phyloP scores from a whole-genome alignment of 495 filamentous ascomycete species.

The Hyaloscypha finlandica region DNA sequence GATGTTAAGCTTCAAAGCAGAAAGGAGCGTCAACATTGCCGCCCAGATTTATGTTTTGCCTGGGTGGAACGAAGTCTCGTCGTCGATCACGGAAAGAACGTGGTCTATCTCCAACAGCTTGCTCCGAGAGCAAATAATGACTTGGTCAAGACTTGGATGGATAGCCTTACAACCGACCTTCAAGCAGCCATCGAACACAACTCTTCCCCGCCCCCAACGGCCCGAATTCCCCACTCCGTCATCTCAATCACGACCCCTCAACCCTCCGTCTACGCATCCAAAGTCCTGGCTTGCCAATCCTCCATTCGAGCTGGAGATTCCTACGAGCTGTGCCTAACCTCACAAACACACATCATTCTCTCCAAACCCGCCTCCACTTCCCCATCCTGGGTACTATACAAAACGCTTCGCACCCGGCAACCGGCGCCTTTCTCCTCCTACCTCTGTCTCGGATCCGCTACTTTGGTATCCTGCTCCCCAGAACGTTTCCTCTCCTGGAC shows the following conservation, averaged over 20 bases:
- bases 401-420: slow-evolving; percentile 67
- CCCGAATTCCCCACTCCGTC: not conserved
- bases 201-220: not conserved
- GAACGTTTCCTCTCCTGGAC: slow-evolving; percentile 84
- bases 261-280: slow-evolving; percentile 57
- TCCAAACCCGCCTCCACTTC: slow-evolving; percentile 17
- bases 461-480: slow-evolving; percentile 82
- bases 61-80: slow-evolving; percentile 82
- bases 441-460: slow-evolving; percentile 66
- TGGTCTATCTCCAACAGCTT: slow-evolving; percentile 67
- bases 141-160: slow-evolving; percentile 33
- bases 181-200: not conserved
- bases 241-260: slow-evolving; percentile 39
- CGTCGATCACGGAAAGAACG: slow-evolving; percentile 66
- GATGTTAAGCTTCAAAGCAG: slow-evolving; percentile 40
- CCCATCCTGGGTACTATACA: slow-evolving; percentile 69
- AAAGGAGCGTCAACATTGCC: slow-evolving; percentile 34
- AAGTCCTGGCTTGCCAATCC: slow-evolving; percentile 70
- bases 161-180: not conserved
- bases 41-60: slow-evolving; percentile 73
- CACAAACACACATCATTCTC: slow-evolving; percentile 60
- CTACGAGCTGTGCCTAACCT: slow-evolving; percentile 91
- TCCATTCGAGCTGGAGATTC: slow-evolving; percentile 78
- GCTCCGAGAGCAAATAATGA: slow-evolving; percentile 15
- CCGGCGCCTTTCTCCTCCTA: slow-evolving; percentile 88